Conservation (phyloP, 805 yeast genomes). For the Kuraishia borneana region DNA sequence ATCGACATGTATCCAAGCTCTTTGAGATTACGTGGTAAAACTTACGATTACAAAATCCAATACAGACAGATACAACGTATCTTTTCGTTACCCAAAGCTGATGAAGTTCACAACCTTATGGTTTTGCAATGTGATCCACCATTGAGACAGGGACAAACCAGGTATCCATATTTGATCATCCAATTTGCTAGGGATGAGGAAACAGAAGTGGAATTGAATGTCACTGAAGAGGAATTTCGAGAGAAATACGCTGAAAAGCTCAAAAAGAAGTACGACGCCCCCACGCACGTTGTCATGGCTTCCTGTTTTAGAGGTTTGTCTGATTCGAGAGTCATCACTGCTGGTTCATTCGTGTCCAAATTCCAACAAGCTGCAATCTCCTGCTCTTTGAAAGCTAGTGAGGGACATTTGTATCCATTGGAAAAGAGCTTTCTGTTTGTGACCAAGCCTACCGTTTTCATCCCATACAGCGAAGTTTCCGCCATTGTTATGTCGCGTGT, state of each 20-base stretch:
- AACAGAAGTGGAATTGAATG: constrained; percentile 77
- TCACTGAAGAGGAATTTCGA: constrained; percentile 74
- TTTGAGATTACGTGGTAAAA: constrained; percentile 89
- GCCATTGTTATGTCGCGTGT: constrained; percentile 79
- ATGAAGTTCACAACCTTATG: constrained; percentile 80
- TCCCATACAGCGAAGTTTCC: constrained; percentile 75
- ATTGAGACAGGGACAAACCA: constrained; percentile 93
- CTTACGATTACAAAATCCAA: constrained; percentile 93
- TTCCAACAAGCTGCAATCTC: constrained; percentile 78
- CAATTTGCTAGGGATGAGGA: constrained; percentile 89
- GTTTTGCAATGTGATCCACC: constrained; percentile 95
- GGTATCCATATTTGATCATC: constrained; percentile 83
- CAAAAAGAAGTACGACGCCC: constrained; percentile 61
- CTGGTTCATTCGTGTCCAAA: constrained; percentile 71
- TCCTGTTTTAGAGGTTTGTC: constrained; percentile 86
- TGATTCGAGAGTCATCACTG: constrained; percentile 73
- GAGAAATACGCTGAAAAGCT: constrained; percentile 64
- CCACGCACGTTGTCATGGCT: constrained; percentile 77
- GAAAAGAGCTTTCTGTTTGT: constrained; percentile 86
- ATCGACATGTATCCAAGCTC: constrained; percentile 85
- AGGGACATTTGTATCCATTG: constrained; percentile 87
- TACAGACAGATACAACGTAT: constrained; percentile 84
- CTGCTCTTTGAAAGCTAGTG: constrained; percentile 90
- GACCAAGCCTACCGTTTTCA: constrained; percentile 87
- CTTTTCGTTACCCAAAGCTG: constrained; percentile 88